Evolutionary conservation across 2,329 filamentous ascomycete species (phyloP), one percentile per base, ranked within the genome.

Genomic region (Fusarium sp.): DNA sequence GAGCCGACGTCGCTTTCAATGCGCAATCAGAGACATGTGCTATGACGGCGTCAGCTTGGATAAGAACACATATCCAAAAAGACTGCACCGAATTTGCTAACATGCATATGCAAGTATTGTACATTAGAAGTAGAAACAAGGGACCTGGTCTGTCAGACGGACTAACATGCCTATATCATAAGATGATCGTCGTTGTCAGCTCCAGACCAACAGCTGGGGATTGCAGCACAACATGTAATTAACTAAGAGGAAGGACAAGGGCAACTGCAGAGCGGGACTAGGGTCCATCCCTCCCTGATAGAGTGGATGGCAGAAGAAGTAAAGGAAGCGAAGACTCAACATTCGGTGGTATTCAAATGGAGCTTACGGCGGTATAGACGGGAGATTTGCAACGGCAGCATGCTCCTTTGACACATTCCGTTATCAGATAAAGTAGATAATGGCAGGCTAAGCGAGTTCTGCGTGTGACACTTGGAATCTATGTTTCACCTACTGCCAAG

Each of bases 121-220:
- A 34, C 16, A 19, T 43, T 51, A 28, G 44, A 28, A 42, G 52
- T 51, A 28, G 44, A n/a, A 28, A 31, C 54, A 67, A 39, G 62
- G 62, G 64, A 60, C 54, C 67, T 58, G 60, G 61, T 62, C 62
- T 61, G 69, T 46, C 60, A 69, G 50, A 55, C 44, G 23, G 14
- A 18, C 23, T 28, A 14, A 21, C 19, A 6, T 34, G 30, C 21
- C 61, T 30, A 34, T 64, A 74, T 75, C 65, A 75, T 75, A 59
- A 72, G 71, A 71, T 73, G 73, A 75, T 73, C 54, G 72, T 72
- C 70, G 67, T 60, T 43, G 41, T 60, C 67, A 64, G 55, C 51
- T 70, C 49, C 26, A 51, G 62, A 49, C 65, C 49, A 37, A 61
- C 52, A 52, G 52, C 62, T 55, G 58, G 56, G 42, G 44, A 44